These are phyloP conservation scores for Viola odorata DNA, from an alignment of 345 rosid genomes.

Conservation along the genomic window DNA sequence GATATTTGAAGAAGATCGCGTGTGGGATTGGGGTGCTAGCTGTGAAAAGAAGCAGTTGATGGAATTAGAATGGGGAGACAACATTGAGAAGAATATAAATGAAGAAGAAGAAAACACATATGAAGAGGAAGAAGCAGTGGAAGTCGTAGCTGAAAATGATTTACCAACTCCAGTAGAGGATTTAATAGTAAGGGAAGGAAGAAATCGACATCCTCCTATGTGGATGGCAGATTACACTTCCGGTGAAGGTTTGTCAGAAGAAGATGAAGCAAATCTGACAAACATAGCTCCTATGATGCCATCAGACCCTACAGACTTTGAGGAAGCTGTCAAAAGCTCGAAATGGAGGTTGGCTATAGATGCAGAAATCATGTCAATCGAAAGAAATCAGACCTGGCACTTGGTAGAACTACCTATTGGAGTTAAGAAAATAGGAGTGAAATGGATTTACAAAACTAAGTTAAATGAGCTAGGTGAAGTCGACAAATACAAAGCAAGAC, in stretches of 20 bases:
- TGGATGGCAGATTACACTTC: slow-evolving; percentile 1
- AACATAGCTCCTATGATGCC: background rate
- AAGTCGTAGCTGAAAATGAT: background rate
- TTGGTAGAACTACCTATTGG: background rate
- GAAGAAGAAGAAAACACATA: too few relatives aligned
- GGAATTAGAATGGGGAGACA: background rate
- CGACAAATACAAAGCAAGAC: background rate
- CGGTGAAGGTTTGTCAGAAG: background rate
- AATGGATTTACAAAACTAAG: background rate
- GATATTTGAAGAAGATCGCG: background rate
- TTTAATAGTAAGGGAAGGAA: background rate
- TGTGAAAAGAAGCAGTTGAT: background rate
- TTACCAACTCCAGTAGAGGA: background rate
- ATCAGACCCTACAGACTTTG: background rate
- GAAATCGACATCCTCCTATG: slow-evolving; percentile 1
- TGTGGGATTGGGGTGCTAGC: background rate
- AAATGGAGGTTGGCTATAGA: background rate
- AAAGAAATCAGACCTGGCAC: background rate
- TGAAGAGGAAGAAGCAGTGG: too few relatives aligned
- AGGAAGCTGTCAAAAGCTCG: background rate
- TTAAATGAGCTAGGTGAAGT: background rate
- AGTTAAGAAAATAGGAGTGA: background rate
- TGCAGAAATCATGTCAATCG: background rate
- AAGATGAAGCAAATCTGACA: background rate
- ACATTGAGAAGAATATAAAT: background rate